These are phyloP conservation scores for Solanum gandarillasii DNA, from an alignment of 257 asterid species.

Conservation along the genomic window DNA sequence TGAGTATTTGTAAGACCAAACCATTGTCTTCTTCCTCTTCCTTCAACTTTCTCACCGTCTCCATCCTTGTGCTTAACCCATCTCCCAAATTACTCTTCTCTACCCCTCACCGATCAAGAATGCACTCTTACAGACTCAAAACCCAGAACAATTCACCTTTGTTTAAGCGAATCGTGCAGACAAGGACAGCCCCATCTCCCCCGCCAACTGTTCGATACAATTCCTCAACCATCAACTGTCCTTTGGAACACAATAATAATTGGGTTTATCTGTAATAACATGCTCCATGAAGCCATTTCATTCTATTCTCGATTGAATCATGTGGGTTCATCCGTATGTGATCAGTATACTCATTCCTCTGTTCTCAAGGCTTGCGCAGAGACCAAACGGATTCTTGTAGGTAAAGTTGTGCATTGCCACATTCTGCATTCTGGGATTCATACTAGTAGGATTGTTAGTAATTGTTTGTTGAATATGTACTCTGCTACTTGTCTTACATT, in stretches of 20 bases:
- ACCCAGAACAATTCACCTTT: slow-evolving; percentile 57
- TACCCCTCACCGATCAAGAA: slow-evolving; percentile 2
- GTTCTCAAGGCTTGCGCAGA: slow-evolving; percentile 77
- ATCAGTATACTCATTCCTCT: slow-evolving; percentile 75
- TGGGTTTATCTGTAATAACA: slow-evolving; percentile 60
- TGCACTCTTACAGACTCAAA: slow-evolving; percentile 6
- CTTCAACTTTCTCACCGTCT: slow-evolving; percentile 25
- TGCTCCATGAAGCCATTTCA: slow-evolving; percentile 55
- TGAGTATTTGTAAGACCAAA: too few relatives aligned
- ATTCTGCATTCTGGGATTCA: slow-evolving; percentile 36
- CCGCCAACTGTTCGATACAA: slow-evolving; percentile 73
- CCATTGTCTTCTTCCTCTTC: slow-evolving; percentile 21
- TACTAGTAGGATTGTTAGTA: slow-evolving; percentile 60
- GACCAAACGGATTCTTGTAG: slow-evolving; percentile 40
- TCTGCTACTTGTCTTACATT: slow-evolving; percentile 36
- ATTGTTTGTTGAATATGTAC: slow-evolving; percentile 81
- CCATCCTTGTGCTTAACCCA: neutral
- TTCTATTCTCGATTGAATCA: slow-evolving; percentile 44
- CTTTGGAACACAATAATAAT: slow-evolving; percentile 71
- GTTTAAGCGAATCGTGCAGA: slow-evolving; percentile 56
- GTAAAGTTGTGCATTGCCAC: slow-evolving; percentile 73
- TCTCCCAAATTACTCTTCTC: slow-evolving; percentile 18
- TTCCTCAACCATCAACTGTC: slow-evolving; percentile 77
- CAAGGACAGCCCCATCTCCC: slow-evolving; percentile 49
- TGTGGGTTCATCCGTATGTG: slow-evolving; percentile 19